phyloP scores from a whole-genome alignment of 2,329 filamentous ascomycete species.

The Emericellopsis cladophorae region DNA sequence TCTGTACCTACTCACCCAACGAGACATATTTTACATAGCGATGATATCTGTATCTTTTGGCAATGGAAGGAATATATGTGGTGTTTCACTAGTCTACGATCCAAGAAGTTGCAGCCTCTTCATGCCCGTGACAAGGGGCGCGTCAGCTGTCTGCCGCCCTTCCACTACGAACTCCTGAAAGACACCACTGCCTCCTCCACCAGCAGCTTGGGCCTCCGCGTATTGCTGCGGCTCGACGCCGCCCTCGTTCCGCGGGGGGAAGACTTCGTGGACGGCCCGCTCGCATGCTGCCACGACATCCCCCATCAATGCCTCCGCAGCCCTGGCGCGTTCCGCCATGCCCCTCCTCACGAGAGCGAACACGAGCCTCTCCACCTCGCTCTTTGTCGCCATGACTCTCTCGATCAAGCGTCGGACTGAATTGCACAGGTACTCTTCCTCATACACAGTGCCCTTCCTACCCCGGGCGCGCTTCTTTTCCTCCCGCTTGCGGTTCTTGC shows the following conservation, averaged over 20 bases:
- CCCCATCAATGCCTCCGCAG: conserved; percentile 59
- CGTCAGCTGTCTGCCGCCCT: conserved; percentile 29
- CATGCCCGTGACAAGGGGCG: conserved; percentile 35
- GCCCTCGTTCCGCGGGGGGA: conserved; percentile 19
- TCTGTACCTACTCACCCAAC: neutral
- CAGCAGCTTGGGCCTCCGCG: conserved; percentile 22
- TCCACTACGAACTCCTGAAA: conserved; percentile 33
- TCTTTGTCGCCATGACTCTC: conserved; percentile 58
- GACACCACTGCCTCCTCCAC: conserved; percentile 32
- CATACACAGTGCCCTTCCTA: conserved; percentile 94
- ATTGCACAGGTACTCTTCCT: conserved; percentile 93
- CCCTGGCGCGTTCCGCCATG: conserved; percentile 79
- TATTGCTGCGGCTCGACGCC: conserved; percentile 9
- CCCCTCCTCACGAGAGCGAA: conserved; percentile 64
- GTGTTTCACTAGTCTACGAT: conserved; percentile 11
- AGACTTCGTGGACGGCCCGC: conserved; percentile 59
- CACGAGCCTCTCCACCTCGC: conserved; percentile 63
- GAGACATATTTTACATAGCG: neutral
- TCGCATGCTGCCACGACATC: conserved; percentile 63
- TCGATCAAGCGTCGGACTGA: conserved; percentile 75
- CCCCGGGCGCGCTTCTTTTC: conserved; percentile 91
- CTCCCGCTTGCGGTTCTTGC: conserved; percentile 78
- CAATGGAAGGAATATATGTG: neutral
- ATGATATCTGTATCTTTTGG: neutral
- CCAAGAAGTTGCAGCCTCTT: conserved; percentile 38